Percentiles rank a stretch among this genome's conserved stretches.
Conservation (phyloP, 2,329 filamentous ascomycete species). For the Chaetoscypha palmicola region DNA sequence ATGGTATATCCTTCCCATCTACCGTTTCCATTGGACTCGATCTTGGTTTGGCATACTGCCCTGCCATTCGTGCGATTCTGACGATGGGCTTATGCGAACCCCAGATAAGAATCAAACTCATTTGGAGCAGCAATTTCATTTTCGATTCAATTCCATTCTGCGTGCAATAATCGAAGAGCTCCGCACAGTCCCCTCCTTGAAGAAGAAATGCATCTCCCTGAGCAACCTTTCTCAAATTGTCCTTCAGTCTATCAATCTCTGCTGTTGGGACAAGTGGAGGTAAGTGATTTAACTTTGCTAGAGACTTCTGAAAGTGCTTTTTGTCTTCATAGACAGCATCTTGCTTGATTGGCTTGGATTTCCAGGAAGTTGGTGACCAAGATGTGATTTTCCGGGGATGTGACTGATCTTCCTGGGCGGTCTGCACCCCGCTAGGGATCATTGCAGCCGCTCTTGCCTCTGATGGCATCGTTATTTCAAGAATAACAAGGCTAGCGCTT, state of each 20-base stretch:
- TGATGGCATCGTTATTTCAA: too few species aligned
- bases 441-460: too few species aligned
- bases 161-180: slow-evolving; percentile 94
- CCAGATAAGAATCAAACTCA: slow-evolving; percentile 94
- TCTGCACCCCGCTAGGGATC: too few species aligned
- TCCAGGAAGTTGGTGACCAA: slow-evolving; percentile 65
- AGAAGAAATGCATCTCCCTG: slow-evolving; percentile 86
- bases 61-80: slow-evolving; percentile 90
- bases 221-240: slow-evolving; percentile 76
- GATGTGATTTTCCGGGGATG: not conserved
- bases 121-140: slow-evolving; percentile 92
- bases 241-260: slow-evolving; percentile 75
- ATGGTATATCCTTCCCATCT: slow-evolving; percentile 73
- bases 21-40: slow-evolving; percentile 81
- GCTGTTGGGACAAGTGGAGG: slow-evolving; percentile 73
- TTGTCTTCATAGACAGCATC: slow-evolving; percentile 61
- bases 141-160: slow-evolving; percentile 87
- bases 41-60: slow-evolving; percentile 93
- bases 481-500: too few species aligned
- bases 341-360: slow-evolving; percentile 72
- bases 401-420: too few species aligned
- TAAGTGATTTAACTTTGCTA: slow-evolving; percentile 58
- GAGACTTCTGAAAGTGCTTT: slow-evolving; percentile 50
- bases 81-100: slow-evolving; percentile 76
- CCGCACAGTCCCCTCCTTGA: slow-evolving; percentile 94